Evolutionary conservation across 73 alveolate genomes (phyloP), one percentile per base, ranked within the genome.

Genomic region (Stentor coeruleus): DNA sequence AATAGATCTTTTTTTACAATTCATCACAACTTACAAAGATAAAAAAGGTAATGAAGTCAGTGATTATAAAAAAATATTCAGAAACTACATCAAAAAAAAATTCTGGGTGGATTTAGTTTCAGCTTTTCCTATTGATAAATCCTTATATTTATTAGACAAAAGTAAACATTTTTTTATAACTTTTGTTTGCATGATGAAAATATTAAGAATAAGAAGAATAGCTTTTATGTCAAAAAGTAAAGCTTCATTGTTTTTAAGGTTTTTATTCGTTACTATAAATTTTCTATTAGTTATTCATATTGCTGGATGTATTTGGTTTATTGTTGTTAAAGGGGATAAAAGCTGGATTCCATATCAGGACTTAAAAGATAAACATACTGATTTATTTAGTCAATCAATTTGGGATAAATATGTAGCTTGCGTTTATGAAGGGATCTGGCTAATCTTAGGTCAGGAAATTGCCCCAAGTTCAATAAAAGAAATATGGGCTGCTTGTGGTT

Each of bases 321-420:
- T 84, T 59, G 33, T 84, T 0, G 80, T 88, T 1, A 77, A 91
- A 35, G 81, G 59, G 3, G 81, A 81, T 36, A 33, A 57, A 3
- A 74, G 57, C 38, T 90, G 96, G 93, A 74, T 88, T n/a, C 96
- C 96, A 3, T 89, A 91, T 30, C 83, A 74, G 38, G 96, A 90
- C 35, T 59, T 42, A 40, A 59, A 74, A 26, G 58, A 66, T 0
- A 85, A 82, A 30, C 85, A 31, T 33, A 90, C 88, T 38, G 33
- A 38, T 36, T 2, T 75, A 0, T 75, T n/a, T 39, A 75, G 59
- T 39, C 33, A 35, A 39, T 75, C n/a, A 1, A 31, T 35, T 40
- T 15, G 41, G 85, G 26, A 33, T 1, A 39, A 81, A 59, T 90
- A 90, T 74, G 81, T 74, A 41, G 36, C 81, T 2, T 41, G 85